Evolutionary conservation across 2,329 filamentous ascomycete species (phyloP).

Genomic region (Monosporascus sp.): DNA sequence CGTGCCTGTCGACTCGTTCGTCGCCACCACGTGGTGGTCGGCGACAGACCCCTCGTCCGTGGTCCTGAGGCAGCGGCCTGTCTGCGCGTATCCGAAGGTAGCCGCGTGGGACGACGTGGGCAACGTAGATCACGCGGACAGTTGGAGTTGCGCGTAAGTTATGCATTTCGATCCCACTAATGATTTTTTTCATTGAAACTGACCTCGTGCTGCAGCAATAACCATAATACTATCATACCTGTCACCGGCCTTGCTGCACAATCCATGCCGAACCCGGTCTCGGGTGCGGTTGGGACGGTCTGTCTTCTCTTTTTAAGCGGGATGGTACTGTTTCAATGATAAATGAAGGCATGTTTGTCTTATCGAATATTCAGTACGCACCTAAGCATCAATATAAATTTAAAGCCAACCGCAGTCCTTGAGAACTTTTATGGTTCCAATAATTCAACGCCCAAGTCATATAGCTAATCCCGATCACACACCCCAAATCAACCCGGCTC

Average conservation of each 20-base stretch:
- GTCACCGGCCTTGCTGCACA: conserved; percentile 2
- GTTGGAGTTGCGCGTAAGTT: conserved; percentile 32
- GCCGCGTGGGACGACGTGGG: conserved; percentile 31
- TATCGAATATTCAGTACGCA: neutral
- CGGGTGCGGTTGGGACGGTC: conserved; percentile 7
- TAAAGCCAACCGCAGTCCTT: too few relatives aligned
- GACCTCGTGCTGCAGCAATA: neutral
- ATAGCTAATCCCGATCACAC: too few relatives aligned
- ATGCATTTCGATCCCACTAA: neutral
- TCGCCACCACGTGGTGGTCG: conserved; percentile 30
- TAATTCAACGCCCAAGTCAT: too few relatives aligned
- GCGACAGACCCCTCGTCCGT: conserved; percentile 24
- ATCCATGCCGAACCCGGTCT: conserved; percentile 12
- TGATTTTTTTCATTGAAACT: neutral
- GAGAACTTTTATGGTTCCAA: too few relatives aligned
- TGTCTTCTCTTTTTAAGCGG: neutral
- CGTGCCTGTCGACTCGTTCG: conserved; percentile 23
- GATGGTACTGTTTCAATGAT: neutral
- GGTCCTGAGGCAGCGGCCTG: conserved; percentile 37
- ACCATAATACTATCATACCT: neutral
- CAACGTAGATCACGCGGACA: conserved; percentile 26
- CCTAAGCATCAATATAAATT: neutral
- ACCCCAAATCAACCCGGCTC: too few relatives aligned
- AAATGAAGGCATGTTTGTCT: neutral
- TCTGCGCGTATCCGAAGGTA: conserved; percentile 38